Conservation (phyloP, 805 yeast species). For the Spathaspora boniae region DNA sequence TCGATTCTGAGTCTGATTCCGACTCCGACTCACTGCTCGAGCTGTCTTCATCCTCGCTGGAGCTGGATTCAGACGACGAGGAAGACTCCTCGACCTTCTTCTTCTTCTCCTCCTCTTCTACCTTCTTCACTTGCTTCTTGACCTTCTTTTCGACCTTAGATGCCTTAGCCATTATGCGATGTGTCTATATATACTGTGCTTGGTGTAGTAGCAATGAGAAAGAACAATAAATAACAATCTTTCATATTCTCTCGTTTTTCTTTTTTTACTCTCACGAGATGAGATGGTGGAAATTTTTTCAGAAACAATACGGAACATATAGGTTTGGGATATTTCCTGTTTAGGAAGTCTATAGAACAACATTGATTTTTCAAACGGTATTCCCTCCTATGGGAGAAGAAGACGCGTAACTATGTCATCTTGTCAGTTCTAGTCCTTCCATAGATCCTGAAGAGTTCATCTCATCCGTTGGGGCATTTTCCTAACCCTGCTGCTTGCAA, state of each 20-base stretch:
- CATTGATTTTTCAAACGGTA: no score
- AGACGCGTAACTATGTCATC: no score
- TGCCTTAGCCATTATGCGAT: conserved; percentile 37
- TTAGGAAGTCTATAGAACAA: no score
- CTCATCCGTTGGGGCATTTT: no score
- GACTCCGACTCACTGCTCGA: conserved; percentile 18
- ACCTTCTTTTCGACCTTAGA: conserved; percentile 25
- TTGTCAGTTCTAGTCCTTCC: no score
- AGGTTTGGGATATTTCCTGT: no score
- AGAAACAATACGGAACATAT: no score
- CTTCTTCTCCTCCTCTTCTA: conserved; percentile 12
- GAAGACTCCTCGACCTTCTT: conserved; percentile 14
- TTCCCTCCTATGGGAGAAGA: no score
- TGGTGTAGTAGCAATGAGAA: neutral
- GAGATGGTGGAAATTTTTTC: no score
- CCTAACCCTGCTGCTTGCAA: no score
- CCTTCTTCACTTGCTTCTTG: conserved; percentile 13
- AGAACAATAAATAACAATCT: neutral
- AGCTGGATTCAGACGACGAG: conserved; percentile 18
- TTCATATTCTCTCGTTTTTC: conserved; percentile 6
- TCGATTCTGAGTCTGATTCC: conserved; percentile 16
- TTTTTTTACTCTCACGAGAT: conserved; percentile 4
- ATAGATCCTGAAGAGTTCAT: no score
- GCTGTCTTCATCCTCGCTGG: conserved; percentile 1
- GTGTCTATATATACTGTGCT: neutral